A percentile compares a stretch with the other conserved stretches of the same genome.
phyloP scores from a whole-genome alignment of 192 early-diverging fungal species.

The Coemansia furcata region DNA sequence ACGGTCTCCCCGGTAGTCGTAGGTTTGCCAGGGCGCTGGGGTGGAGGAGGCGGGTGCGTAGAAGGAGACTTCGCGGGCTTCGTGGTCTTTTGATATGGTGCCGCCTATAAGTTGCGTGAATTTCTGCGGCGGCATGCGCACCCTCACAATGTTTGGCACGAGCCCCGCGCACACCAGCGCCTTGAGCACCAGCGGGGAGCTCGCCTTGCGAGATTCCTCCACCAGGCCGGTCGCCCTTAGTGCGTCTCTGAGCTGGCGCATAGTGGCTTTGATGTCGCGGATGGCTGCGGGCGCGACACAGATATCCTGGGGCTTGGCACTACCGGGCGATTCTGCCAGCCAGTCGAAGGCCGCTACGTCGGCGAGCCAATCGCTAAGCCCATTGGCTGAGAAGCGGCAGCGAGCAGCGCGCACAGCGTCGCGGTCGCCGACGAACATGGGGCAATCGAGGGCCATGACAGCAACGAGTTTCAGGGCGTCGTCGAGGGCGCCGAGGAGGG shows the following conservation, averaged over 20 bases:
- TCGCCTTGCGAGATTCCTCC: neutral
- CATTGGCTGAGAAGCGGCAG: neutral
- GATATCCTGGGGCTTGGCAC: neutral
- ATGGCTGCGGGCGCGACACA: slow-evolving; percentile 63
- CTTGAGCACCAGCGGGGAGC: slow-evolving; percentile 58
- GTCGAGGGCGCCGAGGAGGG: slow-evolving; percentile 71
- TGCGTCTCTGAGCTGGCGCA: slow-evolving; percentile 60
- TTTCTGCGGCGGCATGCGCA: slow-evolving; percentile 68
- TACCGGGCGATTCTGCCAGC: slow-evolving; percentile 12
- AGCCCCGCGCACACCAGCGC: slow-evolving; percentile 79
- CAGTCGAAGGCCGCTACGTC: slow-evolving; percentile 57
- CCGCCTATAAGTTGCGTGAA: slow-evolving; percentile 74
- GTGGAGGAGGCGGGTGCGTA: slow-evolving; percentile 50
- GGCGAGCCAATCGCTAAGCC: slow-evolving; percentile 68
- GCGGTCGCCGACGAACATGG: slow-evolving; percentile 16
- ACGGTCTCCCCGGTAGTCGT: slow-evolving; percentile 49
- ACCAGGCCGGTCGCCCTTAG: slow-evolving; percentile 24
- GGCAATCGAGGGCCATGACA: slow-evolving; percentile 50
- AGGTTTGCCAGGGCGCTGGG: slow-evolving; percentile 7
- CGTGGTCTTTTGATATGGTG: slow-evolving; percentile 64
- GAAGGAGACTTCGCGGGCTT: slow-evolving; percentile 72
- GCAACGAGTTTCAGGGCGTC: slow-evolving; percentile 68
- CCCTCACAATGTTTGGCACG: slow-evolving; percentile 76
- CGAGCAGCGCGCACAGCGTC: neutral
- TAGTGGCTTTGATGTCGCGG: slow-evolving; percentile 58